Evolutionary conservation across 495 filamentous ascomycete genomes (phyloP).

Genomic region (Penicillium arizonense): DNA sequence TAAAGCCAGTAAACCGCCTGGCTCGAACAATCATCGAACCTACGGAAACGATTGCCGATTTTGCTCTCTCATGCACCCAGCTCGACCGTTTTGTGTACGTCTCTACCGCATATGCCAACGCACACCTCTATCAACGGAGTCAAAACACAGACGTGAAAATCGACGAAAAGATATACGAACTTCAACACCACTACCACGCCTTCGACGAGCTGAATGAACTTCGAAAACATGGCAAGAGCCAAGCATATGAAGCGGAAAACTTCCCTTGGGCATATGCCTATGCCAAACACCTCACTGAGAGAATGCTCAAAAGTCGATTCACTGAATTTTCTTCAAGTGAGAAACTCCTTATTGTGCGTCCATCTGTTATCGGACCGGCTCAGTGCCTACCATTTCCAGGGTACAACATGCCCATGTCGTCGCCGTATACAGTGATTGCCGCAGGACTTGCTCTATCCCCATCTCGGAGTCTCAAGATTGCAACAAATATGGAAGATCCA

Average conservation of each 20-base stretch:
- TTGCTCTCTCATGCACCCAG: neutral
- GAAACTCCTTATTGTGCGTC: constrained; percentile 14
- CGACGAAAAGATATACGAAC: constrained; percentile 9
- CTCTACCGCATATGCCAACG: constrained; percentile 14
- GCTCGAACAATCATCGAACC: constrained; percentile 6
- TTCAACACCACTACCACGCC: neutral
- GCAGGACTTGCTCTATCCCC: neutral
- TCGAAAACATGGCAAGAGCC: neutral
- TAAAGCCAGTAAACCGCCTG: neutral
- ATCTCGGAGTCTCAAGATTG: neutral
- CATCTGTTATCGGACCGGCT: constrained; percentile 16
- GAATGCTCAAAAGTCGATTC: constrained; percentile 6
- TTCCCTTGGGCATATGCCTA: constrained; percentile 19
- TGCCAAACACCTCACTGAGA: constrained; percentile 21
- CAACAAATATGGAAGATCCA: neutral
- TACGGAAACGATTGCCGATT: constrained; percentile 1
- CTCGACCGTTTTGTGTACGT: constrained; percentile 17
- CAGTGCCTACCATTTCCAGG: constrained; percentile 3
- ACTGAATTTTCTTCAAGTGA: neutral
- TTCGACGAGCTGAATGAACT: constrained; percentile 2
- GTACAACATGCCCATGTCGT: constrained; percentile 6
- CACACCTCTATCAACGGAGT: neutral
- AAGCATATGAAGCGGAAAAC: constrained; percentile 4
- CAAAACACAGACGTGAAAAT: neutral
- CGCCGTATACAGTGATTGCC: neutral